These are phyloP conservation scores for Heritiera littoralis DNA, from an alignment of 345 rosid genomes.

Conservation along the genomic window DNA sequence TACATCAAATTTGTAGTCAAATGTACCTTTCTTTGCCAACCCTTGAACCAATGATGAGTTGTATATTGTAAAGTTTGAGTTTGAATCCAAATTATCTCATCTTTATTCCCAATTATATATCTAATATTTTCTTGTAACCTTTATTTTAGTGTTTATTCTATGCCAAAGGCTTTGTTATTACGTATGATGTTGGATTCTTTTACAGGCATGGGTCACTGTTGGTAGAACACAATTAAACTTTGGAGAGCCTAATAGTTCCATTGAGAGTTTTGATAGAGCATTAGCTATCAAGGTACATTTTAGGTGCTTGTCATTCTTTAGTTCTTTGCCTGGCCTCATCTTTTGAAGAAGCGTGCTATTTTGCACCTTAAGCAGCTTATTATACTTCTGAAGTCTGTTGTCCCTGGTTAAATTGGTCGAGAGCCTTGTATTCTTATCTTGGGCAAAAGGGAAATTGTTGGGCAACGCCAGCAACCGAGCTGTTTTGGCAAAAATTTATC, in stretches of 20 bases:
- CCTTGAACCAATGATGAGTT: no score
- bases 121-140: not conserved
- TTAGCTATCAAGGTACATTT: constrained; percentile 59
- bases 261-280: constrained; percentile 70
- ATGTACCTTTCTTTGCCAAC: no score
- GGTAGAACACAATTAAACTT: constrained; percentile 93
- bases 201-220: constrained; percentile 87
- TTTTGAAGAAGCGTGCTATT: not conserved
- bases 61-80: no score
- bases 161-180: not conserved
- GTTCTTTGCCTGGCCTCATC: not conserved
- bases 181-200: constrained; percentile 18
- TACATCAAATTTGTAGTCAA: not conserved
- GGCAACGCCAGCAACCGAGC: not conserved
- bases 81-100: no score
- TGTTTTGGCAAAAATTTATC: not conserved
- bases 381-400: not conserved
- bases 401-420: not conserved
- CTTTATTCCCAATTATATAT: no score
- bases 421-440: not conserved
- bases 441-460: not conserved
- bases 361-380: not conserved
- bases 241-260: constrained; percentile 85
- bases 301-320: not conserved
- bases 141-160: not conserved